Evolutionary conservation across 2,329 filamentous ascomycete genomes (phyloP), one percentile per base, ranked within the genome.

Genomic region (Fusarium setosum): DNA sequence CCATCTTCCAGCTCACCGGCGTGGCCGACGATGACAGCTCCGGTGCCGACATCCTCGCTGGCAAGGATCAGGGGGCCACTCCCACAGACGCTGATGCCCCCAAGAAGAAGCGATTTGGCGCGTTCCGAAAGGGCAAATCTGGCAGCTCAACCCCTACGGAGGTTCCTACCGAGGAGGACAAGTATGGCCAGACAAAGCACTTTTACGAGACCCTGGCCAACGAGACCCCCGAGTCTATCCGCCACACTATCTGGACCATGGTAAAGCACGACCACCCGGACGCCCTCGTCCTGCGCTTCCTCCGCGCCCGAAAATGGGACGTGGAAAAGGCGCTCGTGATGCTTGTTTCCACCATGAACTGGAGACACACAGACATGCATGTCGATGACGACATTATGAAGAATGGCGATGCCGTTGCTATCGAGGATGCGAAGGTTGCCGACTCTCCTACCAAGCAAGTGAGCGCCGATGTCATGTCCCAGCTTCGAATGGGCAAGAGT

Each of bases 201-300:
- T 97, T 94, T 79, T 88, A 93, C 69, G 89, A 95, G 37, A 93
- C 93, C 1, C 79, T 99, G 10, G 90, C 91, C 47, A 92, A 86
- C 60, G 86, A 91, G 72, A 86, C 89, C 1, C 92, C 95, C 1
- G 93, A 96, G 72, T 85, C 91, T 40, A 88, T 99, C 67, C 88
- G 94, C 51, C 83, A 85, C 15, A 90, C 94, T 0, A 92, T 98
- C 74, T 98, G 96, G 96, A 86, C 82, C 68, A 97, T 97, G 93
- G 88, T 95, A 59, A 99, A 98, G 82, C 91, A 96, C 72, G 96
- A 99, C 74, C 89, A 98, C 75, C 96, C 96, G 0, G 96, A 99
- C 79, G 91, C 90, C 3, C 82, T 96, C 17, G 81, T 95, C 15
- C 81, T 97, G 57, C 89, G 94, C 38, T 97, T 97, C 77, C 82